Base-by-base conservation (phyloP, 495 filamentous ascomycete species). In the Penicillium canariense region DNA sequence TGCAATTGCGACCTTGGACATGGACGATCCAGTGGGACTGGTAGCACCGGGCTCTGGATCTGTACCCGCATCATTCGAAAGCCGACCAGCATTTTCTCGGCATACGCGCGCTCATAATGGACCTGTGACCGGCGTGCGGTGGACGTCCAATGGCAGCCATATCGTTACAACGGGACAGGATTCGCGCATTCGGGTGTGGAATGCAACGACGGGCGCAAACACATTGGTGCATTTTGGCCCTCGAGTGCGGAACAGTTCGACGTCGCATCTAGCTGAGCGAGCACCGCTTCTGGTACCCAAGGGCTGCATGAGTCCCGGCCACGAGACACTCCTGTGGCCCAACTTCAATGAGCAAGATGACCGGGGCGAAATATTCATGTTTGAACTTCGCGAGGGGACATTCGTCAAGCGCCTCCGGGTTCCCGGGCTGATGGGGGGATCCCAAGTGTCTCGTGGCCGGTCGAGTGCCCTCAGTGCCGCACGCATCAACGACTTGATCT, bases 161-260 rank as follows among this genome's bases (percentile, higher is more conserved):
- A 72, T 97, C 12, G 77, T 96, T 20, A 90, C 88, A 5, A 78
- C 85, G 1, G 91, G 92, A 5, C 87, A 90, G 49, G 92, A 97
- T 63, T 73, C 87, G 32, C 81, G 86, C 8, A 85, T 97, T 43
- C 81, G 91, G 3, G 89, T 95, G 3, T 96, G 91, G 92, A 80
- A 94, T 68, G 81, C 87, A 12, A 73, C 73, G 0, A 88, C 85
- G 0, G 90, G 91, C 11, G 87, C 84, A 7, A 96, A 97, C 61
- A 91, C 87, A 1, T 77, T 96, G 2, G 88, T 83, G 0, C 91
- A 84, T 69, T 95, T 95, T 58, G 90, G 90, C 0, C 88, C 89
- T 0, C 76, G 80, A 3, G 77, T 94, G n/a, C 83, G 81, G 47
- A 94, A 94, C 58, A 77, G 63, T 30, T 62, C 65, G 8, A 66